phyloP scores from a whole-genome alignment of 495 filamentous ascomycete genomes.

The Aspergillus mulundensis region DNA sequence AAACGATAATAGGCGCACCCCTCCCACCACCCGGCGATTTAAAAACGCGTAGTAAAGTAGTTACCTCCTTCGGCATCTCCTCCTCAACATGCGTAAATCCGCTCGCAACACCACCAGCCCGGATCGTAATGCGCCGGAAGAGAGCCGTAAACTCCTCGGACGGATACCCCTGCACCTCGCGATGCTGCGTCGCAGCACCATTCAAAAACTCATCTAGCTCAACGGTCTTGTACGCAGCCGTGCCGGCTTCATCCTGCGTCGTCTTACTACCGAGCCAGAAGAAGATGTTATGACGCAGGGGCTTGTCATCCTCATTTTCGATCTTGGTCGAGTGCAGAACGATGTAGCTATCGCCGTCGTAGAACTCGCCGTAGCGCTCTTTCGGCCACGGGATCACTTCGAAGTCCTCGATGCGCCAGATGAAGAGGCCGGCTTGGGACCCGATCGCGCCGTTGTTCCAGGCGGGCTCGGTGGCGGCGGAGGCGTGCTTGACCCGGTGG shows the following conservation, averaged over 20 bases:
- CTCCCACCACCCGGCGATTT: slow-evolving; percentile 44
- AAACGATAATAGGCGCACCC: slow-evolving; percentile 45
- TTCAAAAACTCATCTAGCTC: slow-evolving; percentile 61
- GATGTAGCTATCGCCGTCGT: slow-evolving; percentile 62
- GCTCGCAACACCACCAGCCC: slow-evolving; percentile 54
- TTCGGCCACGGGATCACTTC: slow-evolving; percentile 56
- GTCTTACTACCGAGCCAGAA: slow-evolving; percentile 60
- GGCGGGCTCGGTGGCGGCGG: slow-evolving; percentile 55
- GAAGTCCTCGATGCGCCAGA: slow-evolving; percentile 63
- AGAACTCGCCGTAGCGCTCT: slow-evolving; percentile 50
- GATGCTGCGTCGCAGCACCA: slow-evolving; percentile 55
- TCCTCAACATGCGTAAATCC: slow-evolving; percentile 58
- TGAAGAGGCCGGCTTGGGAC: slow-evolving; percentile 42
- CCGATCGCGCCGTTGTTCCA: slow-evolving; percentile 54
- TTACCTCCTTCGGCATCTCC: slow-evolving; percentile 36
- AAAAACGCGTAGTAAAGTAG: slow-evolving; percentile 54
- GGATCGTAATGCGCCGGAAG: slow-evolving; percentile 52
- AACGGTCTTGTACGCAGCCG: slow-evolving; percentile 63
- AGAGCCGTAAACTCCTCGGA: slow-evolving; percentile 54
- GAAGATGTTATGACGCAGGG: slow-evolving; percentile 52
- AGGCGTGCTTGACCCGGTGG: slow-evolving; percentile 60
- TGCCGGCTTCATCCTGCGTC: slow-evolving; percentile 59
- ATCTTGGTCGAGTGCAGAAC: slow-evolving; percentile 53
- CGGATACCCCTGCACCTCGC: slow-evolving; percentile 52
- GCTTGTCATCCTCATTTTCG: slow-evolving; percentile 45